Conservation (phyloP, 352 stramenopile species). For the Pythium rhizo-oryzae region DNA sequence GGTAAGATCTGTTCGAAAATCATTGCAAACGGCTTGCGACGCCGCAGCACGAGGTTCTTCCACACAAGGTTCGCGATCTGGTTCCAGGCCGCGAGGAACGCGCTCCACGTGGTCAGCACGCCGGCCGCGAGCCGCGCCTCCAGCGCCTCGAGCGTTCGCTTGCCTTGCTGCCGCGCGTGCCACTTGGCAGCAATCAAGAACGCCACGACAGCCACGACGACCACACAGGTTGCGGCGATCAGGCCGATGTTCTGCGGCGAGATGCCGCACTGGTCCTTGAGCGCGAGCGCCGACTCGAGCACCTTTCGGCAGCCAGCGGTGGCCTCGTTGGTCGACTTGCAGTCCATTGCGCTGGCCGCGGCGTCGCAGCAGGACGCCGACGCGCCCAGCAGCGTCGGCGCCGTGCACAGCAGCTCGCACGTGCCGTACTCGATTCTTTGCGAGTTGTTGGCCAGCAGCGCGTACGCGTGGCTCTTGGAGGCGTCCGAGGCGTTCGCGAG, state of each 20-base stretch:
- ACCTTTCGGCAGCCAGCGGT: conserved; percentile 27
- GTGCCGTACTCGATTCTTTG: conserved; percentile 8
- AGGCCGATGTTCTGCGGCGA: conserved; percentile 41
- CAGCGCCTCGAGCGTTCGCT: conserved; percentile 22
- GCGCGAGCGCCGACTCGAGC: conserved; percentile 43
- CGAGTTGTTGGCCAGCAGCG: conserved; percentile 1
- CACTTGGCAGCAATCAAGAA: conserved; percentile 31
- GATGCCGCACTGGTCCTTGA: conserved; percentile 45
- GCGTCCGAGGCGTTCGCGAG: conserved; percentile 13
- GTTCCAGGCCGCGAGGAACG: conserved; percentile 43
- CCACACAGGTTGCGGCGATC: conserved; percentile 30
- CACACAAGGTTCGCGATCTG: conserved; percentile 70
- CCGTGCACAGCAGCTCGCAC: conserved; percentile 25
- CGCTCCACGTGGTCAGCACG: conserved; percentile 31
- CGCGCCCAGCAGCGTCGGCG: conserved; percentile 5
- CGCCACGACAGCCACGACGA: conserved; percentile 28
- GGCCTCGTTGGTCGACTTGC: conserved; percentile 16
- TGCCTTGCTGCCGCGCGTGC: conserved; percentile 18
- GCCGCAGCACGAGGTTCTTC: conserved; percentile 66
- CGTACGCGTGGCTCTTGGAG: conserved; percentile 1
- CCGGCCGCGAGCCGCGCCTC: conserved; percentile 24
- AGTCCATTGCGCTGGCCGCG: conserved; percentile 26
- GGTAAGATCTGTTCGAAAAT: conserved; percentile 62
- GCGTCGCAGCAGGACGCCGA: conserved; percentile 12
- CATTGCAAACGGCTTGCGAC: conserved; percentile 44